A percentile compares a stretch with the other conserved stretches of the same genome.
These are phyloP conservation scores for Colletotrichum eleusines DNA, from an alignment of 2,329 filamentous ascomycete genomes.

Conservation along the genomic window DNA sequence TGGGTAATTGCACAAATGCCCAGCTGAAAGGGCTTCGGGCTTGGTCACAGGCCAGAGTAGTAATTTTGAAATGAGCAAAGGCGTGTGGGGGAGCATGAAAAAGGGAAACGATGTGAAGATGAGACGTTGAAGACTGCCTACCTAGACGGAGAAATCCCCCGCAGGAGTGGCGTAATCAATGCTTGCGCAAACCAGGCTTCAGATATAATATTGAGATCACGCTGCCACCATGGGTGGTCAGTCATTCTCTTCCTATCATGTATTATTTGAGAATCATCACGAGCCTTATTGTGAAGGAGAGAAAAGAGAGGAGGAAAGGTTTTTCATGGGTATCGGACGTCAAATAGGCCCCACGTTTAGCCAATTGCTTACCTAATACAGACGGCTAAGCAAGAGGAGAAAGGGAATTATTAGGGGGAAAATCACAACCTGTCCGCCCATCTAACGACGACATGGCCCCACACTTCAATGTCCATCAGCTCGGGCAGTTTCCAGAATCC, in stretches of 20 bases:
- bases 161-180: constrained; percentile 14
- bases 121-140: constrained; percentile 33
- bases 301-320: constrained; percentile 45
- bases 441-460: constrained; percentile 25
- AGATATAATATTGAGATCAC: constrained; percentile 74
- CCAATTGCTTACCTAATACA: constrained; percentile 32
- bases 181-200: constrained; percentile 59
- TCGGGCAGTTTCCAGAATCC: constrained; percentile 29
- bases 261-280: constrained; percentile 70
- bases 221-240: constrained; percentile 60
- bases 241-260: constrained; percentile 80
- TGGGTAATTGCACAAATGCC: not conserved
- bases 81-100: not conserved
- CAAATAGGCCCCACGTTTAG: constrained; percentile 34
- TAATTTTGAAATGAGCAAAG: not conserved
- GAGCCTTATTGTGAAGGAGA: constrained; percentile 59
- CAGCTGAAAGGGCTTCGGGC: not conserved
- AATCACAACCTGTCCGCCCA: not conserved
- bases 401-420: not conserved
- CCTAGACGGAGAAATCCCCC: constrained; percentile 13
- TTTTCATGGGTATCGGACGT: constrained; percentile 39
- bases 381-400: not conserved
- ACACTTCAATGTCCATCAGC: constrained; percentile 13
- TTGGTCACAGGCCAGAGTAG: not conserved
- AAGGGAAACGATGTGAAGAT: constrained; percentile 33